Conservation (phyloP, 2,329 filamentous ascomycete species). For the Herpomyces periplanetae region DNA sequence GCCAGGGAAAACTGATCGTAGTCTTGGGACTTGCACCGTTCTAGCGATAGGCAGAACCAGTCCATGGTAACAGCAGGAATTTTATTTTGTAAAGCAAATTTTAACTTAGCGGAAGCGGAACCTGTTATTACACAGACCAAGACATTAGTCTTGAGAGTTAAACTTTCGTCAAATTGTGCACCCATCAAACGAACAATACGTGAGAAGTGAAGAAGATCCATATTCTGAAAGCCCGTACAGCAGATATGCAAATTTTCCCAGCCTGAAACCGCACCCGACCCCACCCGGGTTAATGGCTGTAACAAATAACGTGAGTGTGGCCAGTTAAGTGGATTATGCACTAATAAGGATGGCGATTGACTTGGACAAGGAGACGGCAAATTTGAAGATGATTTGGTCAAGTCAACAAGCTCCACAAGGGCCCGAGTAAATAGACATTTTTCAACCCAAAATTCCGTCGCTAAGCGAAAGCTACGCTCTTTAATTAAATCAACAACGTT, state of each 20-base stretch:
- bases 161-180: conserved; percentile 35
- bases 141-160: conserved; percentile 29
- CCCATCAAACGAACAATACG: conserved; percentile 33
- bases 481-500: conserved; percentile 7
- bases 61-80: conserved; percentile 41
- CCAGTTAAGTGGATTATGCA: too few relatives aligned
- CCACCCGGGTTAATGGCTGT: too few relatives aligned
- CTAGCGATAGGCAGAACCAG: too few relatives aligned
- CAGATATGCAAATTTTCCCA: conserved; percentile 32
- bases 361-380: too few relatives aligned
- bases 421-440: conserved; percentile 37
- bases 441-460: conserved; percentile 84
- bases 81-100: conserved; percentile 28
- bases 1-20: too few relatives aligned
- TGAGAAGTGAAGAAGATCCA: conserved; percentile 49
- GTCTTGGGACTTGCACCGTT: too few relatives aligned
- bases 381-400: conserved; percentile 32
- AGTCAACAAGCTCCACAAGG: conserved; percentile 22
- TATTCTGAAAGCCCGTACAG: conserved; percentile 41
- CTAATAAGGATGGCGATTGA: too few relatives aligned
- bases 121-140: conserved; percentile 23
- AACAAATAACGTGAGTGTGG: too few relatives aligned
- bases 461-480: conserved; percentile 10
- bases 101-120: conserved; percentile 25
- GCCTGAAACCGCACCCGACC: too few relatives aligned